phyloP scores from a whole-genome alignment of 148 eudicot species.

The Cornus suecica region DNA sequence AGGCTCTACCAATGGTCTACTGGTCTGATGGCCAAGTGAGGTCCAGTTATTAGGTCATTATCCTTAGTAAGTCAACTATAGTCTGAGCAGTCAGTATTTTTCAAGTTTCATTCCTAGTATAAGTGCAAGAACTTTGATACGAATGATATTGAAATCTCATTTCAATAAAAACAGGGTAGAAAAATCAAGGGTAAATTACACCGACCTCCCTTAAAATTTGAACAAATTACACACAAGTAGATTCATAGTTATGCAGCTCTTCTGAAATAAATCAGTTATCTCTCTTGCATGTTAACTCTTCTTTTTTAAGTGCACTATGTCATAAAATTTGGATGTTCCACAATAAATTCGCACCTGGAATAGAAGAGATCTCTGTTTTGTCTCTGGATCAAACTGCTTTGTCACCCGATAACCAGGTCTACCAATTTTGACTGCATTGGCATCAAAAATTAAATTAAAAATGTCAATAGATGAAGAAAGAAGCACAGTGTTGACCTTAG shows the following conservation, averaged over 20 bases:
- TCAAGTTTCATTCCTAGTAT: no score
- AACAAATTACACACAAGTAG: no score
- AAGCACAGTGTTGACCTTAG: not conserved
- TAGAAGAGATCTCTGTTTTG: slow-evolving; percentile 91
- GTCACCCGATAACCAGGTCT: slow-evolving; percentile 97
- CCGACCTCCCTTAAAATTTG: no score
- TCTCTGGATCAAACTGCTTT: slow-evolving; percentile 88
- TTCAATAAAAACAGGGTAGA: no score
- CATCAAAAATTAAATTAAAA: slow-evolving; percentile 12
- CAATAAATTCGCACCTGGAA: slow-evolving; percentile 60
- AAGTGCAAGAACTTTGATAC: no score
- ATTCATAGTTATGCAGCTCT: not conserved
- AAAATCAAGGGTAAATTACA: no score
- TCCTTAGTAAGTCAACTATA: no score
- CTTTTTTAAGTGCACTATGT: not conserved
- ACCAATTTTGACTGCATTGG: slow-evolving; percentile 82
- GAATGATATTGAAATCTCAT: no score
- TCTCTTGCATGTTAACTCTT: not conserved
- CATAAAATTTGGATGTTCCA: not conserved
- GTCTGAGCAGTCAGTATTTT: no score
- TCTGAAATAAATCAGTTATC: not conserved
- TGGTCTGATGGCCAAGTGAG: no score
- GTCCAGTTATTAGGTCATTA: no score
- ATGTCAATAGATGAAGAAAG: not conserved
- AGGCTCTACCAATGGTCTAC: no score